Evolutionary conservation across 108 stramenopile genomes (phyloP).

Genomic region (Discostella pseudostelligera): DNA sequence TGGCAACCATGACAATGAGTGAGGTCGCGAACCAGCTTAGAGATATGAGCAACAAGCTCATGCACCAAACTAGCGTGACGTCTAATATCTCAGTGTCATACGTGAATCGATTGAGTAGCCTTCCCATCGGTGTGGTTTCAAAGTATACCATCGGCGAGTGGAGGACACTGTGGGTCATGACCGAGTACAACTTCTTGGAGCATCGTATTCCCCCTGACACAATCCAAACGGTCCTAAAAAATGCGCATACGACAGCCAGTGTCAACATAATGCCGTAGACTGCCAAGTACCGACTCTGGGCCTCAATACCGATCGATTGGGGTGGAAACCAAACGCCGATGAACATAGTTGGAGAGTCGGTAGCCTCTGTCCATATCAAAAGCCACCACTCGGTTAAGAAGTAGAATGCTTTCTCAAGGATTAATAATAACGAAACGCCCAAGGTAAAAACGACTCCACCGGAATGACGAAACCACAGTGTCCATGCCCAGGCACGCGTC

Average conservation of each 20-base stretch:
- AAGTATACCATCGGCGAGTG: slow-evolving; percentile 87
- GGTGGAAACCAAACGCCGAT: slow-evolving; percentile 59
- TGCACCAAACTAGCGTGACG: slow-evolving; percentile 65
- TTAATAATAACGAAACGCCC: slow-evolving; percentile 50
- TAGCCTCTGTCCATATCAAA: slow-evolving; percentile 72
- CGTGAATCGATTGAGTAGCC: slow-evolving; percentile 91
- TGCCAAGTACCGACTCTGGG: slow-evolving; percentile 63
- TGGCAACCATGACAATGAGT: slow-evolving; percentile 56
- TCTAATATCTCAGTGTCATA: slow-evolving; percentile 89
- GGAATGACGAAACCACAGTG: slow-evolving; percentile 79
- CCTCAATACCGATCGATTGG: slow-evolving; percentile 63
- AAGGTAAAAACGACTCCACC: slow-evolving; percentile 66
- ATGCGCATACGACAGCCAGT: slow-evolving; percentile 53
- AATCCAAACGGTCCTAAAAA: slow-evolving; percentile 60
- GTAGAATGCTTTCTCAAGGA: slow-evolving; percentile 73
- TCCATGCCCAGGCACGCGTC: slow-evolving; percentile 64
- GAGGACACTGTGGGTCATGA: slow-evolving; percentile 52
- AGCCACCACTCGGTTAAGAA: slow-evolving; percentile 86
- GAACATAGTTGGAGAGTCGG: slow-evolving; percentile 38
- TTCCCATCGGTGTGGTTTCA: slow-evolving; percentile 93
- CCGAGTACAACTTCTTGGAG: slow-evolving; percentile 34
- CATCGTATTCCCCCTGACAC: slow-evolving; percentile 44
- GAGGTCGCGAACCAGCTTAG: slow-evolving; percentile 65
- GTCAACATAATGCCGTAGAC: slow-evolving; percentile 58
- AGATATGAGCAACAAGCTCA: slow-evolving; percentile 72